Base-by-base conservation (phyloP, 768 basidiomycete species). In the Calvatia gigantea region DNA sequence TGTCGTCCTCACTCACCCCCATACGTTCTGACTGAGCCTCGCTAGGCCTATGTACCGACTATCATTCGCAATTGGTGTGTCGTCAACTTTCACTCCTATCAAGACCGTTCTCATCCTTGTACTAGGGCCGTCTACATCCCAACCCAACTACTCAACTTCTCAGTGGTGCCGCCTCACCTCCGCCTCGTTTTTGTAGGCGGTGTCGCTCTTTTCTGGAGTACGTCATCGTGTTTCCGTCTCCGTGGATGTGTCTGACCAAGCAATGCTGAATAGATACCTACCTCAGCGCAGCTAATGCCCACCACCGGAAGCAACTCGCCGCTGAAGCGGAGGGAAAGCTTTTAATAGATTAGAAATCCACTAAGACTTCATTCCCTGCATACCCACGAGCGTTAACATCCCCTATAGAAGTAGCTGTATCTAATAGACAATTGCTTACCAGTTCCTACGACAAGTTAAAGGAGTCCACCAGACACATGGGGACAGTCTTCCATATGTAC, bases 191-290 rank as follows among this genome's bases (percentile, higher is more conserved):
- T 86, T 17, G 82, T 94, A 21, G 80, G 89, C 62, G 79, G 87
- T 9, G 88, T 92, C 49, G 86, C 86, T 63, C 76, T 91, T 57
- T 87, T 88, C 73, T 90, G 88, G 89, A 91, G 89, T 91, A 65
- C 43, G 87, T 56, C 50, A n/a, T 29, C n/a, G 9, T 58, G 48
- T 48, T 41, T 8, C 2, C n/a, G 51, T 9, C 46, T 21, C 33
- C 45, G 25, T 12, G 11, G 25, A 8, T 11, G 25, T 21, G 25
- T 39, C 35, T 21, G 39, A 43, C 15, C 6, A 4, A 15, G 7
- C 6, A 23, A 37, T 23, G 12, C 19, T n/a, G 17, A 1, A n/a
- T 50, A 85, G 83, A 85, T 63, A 82, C 84, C 2, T 85, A 85
- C 61, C 70, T 85, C n/a, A 85, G 84, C 51, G 76, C 76, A 6